Conservation (phyloP, 176 grass and related monocot species). For the Raddia distichophylla region DNA sequence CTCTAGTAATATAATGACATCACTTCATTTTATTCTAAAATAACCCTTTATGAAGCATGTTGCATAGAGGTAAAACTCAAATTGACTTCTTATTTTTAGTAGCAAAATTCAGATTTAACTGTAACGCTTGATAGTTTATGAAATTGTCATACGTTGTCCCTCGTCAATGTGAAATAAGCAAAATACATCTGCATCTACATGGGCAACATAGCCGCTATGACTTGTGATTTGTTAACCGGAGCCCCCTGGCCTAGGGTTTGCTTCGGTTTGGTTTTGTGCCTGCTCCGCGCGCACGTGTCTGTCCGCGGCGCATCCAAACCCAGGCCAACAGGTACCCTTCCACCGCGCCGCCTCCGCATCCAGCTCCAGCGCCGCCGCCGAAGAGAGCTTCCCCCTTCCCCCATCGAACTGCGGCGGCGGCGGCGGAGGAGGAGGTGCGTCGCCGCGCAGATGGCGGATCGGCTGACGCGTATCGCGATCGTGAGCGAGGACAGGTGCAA, state of each 20-base stretch:
- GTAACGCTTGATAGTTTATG: no score
- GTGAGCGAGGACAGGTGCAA: constrained; percentile 93
- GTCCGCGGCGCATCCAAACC: constrained; percentile 40
- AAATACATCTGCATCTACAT: no score
- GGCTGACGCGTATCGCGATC: constrained; percentile 87
- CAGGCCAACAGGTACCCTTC: constrained; percentile 3
- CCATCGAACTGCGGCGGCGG: constrained; percentile 16
- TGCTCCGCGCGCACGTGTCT: constrained; percentile 40
- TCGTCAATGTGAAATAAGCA: no score
- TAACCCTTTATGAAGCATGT: no score
- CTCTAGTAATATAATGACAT: no score
- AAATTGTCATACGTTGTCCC: no score
- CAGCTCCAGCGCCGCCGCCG: constrained; percentile 35
- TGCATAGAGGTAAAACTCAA: no score
- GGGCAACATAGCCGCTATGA: no score
- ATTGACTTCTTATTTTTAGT: no score
- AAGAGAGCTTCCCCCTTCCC: background rate
- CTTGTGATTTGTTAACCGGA: no score
- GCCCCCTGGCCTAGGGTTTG: constrained; percentile 42
- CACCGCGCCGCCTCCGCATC: constrained; percentile 32
- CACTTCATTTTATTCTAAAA: no score
- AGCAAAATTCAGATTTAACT: no score
- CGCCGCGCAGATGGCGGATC: constrained; percentile 62
- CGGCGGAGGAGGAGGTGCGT: background rate
- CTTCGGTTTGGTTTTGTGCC: background rate